phyloP scores from a whole-genome alignment of 495 filamentous ascomycete species.

The Penicillium dipodomyicola region DNA sequence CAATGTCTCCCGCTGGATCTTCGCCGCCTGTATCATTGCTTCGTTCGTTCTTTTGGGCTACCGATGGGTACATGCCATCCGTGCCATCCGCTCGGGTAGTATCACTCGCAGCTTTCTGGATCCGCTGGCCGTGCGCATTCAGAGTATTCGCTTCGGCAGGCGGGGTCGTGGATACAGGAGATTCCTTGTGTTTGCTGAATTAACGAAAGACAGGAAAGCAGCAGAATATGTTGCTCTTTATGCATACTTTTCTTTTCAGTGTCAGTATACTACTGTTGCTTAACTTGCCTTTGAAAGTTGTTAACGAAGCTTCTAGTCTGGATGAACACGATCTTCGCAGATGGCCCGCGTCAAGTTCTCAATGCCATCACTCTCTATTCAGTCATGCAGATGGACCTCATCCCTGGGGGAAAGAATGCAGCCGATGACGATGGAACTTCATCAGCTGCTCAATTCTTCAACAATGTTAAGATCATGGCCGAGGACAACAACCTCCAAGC shows the following conservation, averaged over 20 bases:
- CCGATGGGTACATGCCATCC: constrained; percentile 73
- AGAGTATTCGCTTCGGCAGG: constrained; percentile 68
- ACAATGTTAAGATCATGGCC: constrained; percentile 71
- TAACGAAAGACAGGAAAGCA: constrained; percentile 90
- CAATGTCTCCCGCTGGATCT: constrained; percentile 81
- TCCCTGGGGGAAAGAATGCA: constrained; percentile 56
- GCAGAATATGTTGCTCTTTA: constrained; percentile 90
- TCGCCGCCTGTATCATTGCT: constrained; percentile 80
- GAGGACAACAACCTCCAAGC: constrained; percentile 70
- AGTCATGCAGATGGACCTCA: constrained; percentile 66
- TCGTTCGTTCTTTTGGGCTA: constrained; percentile 75
- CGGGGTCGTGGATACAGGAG: constrained; percentile 72
- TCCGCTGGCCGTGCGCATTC: constrained; percentile 73
- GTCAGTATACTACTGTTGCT: constrained; percentile 43
- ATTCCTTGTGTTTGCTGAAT: constrained; percentile 87
- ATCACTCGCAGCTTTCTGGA: constrained; percentile 92
- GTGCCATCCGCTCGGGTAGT: constrained; percentile 76
- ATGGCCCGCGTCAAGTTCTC: constrained; percentile 84
- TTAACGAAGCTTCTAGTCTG: constrained; percentile 57
- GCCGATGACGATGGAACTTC: constrained; percentile 47
- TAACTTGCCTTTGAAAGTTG: background rate
- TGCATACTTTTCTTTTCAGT: constrained; percentile 91
- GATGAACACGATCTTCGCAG: constrained; percentile 82
- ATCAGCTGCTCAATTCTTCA: constrained; percentile 62
- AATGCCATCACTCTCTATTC: constrained; percentile 87